Evolutionary conservation across 192 early-diverging fungal genomes (phyloP), one percentile per base, ranked within the genome.

Genomic region (Fimicolochytrium jonesii): DNA sequence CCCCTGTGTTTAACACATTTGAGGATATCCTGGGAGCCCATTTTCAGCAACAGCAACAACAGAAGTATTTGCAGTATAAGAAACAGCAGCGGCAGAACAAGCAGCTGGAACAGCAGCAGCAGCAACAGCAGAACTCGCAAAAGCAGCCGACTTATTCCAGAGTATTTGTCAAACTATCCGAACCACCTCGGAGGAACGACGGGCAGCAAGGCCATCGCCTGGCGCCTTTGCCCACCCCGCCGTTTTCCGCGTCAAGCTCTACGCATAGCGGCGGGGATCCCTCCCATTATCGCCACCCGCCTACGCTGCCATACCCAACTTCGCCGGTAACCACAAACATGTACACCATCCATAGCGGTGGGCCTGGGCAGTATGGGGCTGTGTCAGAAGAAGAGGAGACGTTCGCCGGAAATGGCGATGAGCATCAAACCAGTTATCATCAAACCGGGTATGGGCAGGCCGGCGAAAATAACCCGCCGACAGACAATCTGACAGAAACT

Each of bases 141-240:
- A n/a, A 42, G 41, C 41, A 42, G 1, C 41, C 15, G 1, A 1
- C 41, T n/a, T 42, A 20, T n/a, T 42, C 15, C 15, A 42, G 41
- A 42, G 41, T 15, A 42, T 18, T 1, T 18, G 20, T 42, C n/a
- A n/a, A n/a, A n/a, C n/a, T n/a, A n/a, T n/a, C n/a, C n/a, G n/a
- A n/a, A n/a, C n/a, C n/a, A n/a, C n/a, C n/a, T n/a, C n/a, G n/a
- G n/a, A n/a, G n/a, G n/a, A n/a, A n/a, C n/a, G n/a, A n/a, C n/a
- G n/a, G n/a, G n/a, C n/a, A n/a, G n/a, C n/a, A n/a, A n/a, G n/a
- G n/a, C n/a, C n/a, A n/a, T n/a, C n/a, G n/a, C n/a, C n/a, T n/a
- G n/a, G n/a, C n/a, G n/a, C n/a, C n/a, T n/a, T n/a, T 64, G 34
- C 62, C 62, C 6, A 64, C 62, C 4, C 62, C 62, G 25, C 62